Evolutionary conservation across 257 asterid genomes (phyloP).

Genomic region (Lycium barbarum): DNA sequence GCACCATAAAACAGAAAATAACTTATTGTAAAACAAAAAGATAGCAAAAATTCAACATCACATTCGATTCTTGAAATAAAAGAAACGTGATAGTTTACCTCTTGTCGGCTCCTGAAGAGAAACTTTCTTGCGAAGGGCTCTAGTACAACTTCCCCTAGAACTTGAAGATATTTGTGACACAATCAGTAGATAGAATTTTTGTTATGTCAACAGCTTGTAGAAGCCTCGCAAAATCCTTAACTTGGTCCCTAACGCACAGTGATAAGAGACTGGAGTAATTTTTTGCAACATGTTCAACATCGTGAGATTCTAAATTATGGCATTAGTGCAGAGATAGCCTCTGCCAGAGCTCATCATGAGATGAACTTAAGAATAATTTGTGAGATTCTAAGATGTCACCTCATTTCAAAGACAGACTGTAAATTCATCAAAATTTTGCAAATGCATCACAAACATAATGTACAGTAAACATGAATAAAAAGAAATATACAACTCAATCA

Average conservation of each 20-base stretch:
- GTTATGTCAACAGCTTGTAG: conserved; percentile 63
- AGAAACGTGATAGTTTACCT: conserved; percentile 47
- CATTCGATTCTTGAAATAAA: not conserved
- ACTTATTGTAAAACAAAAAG: too few species aligned
- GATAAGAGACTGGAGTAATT: conserved; percentile 50
- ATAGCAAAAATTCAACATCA: not conserved
- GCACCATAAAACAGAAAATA: not conserved
- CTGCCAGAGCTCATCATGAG: too few species aligned
- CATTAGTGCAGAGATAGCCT: not conserved
- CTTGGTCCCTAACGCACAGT: conserved; percentile 61
- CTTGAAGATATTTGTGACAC: conserved; percentile 54
- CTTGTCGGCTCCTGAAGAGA: conserved; percentile 43
- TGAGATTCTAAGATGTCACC: too few species aligned
- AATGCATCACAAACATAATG: too few species aligned
- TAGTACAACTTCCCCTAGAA: conserved; percentile 71
- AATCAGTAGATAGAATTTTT: conserved; percentile 54
- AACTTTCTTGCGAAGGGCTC: conserved; percentile 63
- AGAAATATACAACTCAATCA: too few species aligned
- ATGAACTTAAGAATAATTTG: too few species aligned
- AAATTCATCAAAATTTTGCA: too few species aligned
- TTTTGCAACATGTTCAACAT: conserved; percentile 53
- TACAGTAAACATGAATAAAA: too few species aligned
- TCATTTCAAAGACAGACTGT: too few species aligned
- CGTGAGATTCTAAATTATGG: not conserved
- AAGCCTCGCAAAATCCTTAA: conserved; percentile 57